Conservation (phyloP, 208 protist species). For the Tritrichomonas musculus region DNA sequence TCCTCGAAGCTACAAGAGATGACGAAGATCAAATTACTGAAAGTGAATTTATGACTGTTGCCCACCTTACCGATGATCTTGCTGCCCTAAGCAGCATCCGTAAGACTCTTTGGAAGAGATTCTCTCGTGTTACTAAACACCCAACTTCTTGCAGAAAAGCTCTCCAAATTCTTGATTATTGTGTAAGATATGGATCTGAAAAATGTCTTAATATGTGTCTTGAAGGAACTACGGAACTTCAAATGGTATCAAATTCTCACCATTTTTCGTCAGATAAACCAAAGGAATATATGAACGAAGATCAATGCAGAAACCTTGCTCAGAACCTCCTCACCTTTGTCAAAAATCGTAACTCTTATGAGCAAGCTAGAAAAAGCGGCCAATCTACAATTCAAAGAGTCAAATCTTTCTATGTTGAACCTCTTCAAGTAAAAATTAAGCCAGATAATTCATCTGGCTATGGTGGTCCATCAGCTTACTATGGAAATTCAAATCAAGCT, state of each 20-base stretch:
- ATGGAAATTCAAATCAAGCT: too few relatives aligned
- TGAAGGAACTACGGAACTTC: background rate
- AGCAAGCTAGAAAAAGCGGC: background rate
- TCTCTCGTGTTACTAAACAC: background rate
- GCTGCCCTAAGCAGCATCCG: background rate
- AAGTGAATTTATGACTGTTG: background rate
- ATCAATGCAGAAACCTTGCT: background rate
- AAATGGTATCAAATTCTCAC: background rate
- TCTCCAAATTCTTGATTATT: background rate
- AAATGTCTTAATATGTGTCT: background rate
- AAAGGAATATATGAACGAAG: background rate
- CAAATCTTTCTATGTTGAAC: background rate
- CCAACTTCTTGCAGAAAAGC: background rate
- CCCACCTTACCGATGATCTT: background rate
- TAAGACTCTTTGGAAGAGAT: background rate
- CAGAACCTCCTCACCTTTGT: background rate
- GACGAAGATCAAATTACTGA: background rate
- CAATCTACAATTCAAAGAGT: background rate
- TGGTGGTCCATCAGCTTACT: too few relatives aligned
- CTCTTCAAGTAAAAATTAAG: background rate
- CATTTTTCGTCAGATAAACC: background rate
- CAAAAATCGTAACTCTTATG: background rate
- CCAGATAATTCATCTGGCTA: too few relatives aligned
- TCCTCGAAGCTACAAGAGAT: background rate
- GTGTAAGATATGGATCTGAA: background rate